Percentiles rank a stretch among this genome's conserved stretches.
phyloP scores from a whole-genome alignment of 371 early-diverging fungal genomes.

The Lichtheimia ramosa region DNA sequence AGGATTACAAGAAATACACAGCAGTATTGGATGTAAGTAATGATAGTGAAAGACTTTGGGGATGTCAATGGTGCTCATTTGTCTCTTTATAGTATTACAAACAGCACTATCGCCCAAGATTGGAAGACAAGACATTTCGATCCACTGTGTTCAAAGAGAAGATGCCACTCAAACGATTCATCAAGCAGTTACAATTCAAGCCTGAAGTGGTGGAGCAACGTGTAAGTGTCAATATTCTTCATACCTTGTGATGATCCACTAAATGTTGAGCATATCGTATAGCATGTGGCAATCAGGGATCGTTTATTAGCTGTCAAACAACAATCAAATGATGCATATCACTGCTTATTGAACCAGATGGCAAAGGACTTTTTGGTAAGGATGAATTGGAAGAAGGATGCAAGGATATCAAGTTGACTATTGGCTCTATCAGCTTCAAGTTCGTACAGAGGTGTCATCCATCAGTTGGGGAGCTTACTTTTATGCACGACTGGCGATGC shows the following conservation, averaged over 20 bases:
- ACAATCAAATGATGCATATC: constrained; percentile 46
- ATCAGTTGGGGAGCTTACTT: constrained; percentile 67
- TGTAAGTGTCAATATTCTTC: neutral
- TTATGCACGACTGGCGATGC: constrained; percentile 66
- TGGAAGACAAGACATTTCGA: constrained; percentile 3
- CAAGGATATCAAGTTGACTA: neutral
- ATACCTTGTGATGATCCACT: no score
- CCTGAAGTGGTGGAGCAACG: constrained; percentile 17
- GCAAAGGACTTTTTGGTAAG: constrained; percentile 70
- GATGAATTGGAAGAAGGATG: neutral
- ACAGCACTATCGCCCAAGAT: constrained; percentile 7
- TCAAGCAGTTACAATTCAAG: constrained; percentile 13
- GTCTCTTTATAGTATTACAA: neutral
- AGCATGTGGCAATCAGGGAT: constrained; percentile 49
- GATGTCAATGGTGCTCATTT: neutral
- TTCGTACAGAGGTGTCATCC: constrained; percentile 72
- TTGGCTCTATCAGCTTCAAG: constrained; percentile 58
- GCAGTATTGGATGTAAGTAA: constrained; percentile 24
- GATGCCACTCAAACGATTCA: constrained; percentile 5
- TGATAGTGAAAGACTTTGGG: neutral
- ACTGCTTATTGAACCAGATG: constrained; percentile 61
- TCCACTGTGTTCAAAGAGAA: constrained; percentile 17
- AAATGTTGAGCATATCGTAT: constrained; percentile 14
- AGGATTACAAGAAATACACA: constrained; percentile 35
- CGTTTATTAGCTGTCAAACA: constrained; percentile 41